Base-by-base conservation (phyloP, 169 alveolate species). In the Sarcocystis neurona region DNA sequence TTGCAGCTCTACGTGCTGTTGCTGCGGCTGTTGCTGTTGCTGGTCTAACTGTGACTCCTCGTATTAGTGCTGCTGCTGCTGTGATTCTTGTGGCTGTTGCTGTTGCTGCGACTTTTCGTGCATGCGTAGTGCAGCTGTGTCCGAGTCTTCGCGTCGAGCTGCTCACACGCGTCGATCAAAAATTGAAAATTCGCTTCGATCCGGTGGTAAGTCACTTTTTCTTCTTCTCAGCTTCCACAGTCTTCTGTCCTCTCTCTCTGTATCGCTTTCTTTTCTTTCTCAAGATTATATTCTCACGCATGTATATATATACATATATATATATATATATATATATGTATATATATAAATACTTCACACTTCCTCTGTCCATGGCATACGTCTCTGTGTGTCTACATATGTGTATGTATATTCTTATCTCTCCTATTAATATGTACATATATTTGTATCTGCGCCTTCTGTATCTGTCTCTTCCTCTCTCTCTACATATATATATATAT, bases 101-200 rank as follows among this genome's bases (percentile, higher is more conserved):
- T 53, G 66, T 53, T 53, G 66, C 23, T 12, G 30, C 66, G 66
- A 53, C 66, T 53, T 12, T 53, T 53, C n/a, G n/a, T n/a, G n/a
- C n/a, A n/a, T n/a, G n/a, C n/a, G n/a, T n/a, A 63, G 75, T 30
- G n/a, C 82, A 72, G 15, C 56, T 72, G 56, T 72, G 82, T 39
- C 82, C 82, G 2, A 2, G 46, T 2, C 56, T 72, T 18, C 23
- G 53, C n/a, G 56, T 37, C 47, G 58, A 72, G 34, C n/a, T 72
- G 37, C 56, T 72, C 47, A 72, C 82, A 4, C 82, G 82, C 82
- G 82, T 72, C 23, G 82, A 72, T 39, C 47, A 56, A 15, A 72
- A 18, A 72, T 39, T 72, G 23, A 12, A 39, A 4, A 15, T 72
- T 53, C 41, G 82, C 82, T 72, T 72, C 56, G 82, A 72, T 37